Base-by-base conservation (phyloP, 2,329 filamentous ascomycete genomes). In the Thermothelomyces thermophilus region DNA sequence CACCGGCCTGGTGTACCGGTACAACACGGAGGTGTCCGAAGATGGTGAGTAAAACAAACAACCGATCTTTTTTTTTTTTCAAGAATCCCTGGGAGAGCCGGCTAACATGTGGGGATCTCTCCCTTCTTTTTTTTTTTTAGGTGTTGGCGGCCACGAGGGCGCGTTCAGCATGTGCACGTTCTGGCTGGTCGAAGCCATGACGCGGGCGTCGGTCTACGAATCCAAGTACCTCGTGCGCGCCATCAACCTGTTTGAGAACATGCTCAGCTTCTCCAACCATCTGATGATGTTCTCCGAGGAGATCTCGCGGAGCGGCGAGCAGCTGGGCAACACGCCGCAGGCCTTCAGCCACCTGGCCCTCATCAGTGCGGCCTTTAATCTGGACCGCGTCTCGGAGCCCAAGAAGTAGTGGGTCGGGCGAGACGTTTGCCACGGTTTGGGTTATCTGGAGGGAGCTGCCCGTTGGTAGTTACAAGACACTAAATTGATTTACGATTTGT, bases 121-220 rank as follows among this genome's bases (percentile, higher is more conserved):
- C 35, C 28, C 14, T 8, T 41, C 31, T 14, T 2, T 3, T 3
- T 9, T 2, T 10, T 35, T 35, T 16, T n/a, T 56, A 85, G 83
- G 84, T 26, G 83, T 90, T 8, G 84, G 84, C 33, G 86, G 86
- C 16, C 74, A 77, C 45, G 86, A 90, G 66, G 86, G 86, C 19
- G 84, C 85, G 17, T 90, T 90, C 63, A 82, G 77, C 61, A 89
- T 90, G 84, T 88, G 85, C 62, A 90, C 85, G 0, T 90, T 90
- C 64, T 90, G 86, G 86, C 77, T 89, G 0, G 84, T 90, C 11
- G 86, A 90, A 66, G 84, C 86, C 20, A 75, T 90, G 68, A 87
- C 84, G 26, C 75, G 86, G 28, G 84, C 84, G 56, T 70, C 76
- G 57, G 69, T 73, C 41, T 84, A 85, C 63, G 80, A 86, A 56